Percentiles rank a stretch among this genome's conserved stretches.
These are phyloP conservation scores for Lactarius vividus DNA, from an alignment of 768 basidiomycete genomes.

Conservation along the genomic window DNA sequence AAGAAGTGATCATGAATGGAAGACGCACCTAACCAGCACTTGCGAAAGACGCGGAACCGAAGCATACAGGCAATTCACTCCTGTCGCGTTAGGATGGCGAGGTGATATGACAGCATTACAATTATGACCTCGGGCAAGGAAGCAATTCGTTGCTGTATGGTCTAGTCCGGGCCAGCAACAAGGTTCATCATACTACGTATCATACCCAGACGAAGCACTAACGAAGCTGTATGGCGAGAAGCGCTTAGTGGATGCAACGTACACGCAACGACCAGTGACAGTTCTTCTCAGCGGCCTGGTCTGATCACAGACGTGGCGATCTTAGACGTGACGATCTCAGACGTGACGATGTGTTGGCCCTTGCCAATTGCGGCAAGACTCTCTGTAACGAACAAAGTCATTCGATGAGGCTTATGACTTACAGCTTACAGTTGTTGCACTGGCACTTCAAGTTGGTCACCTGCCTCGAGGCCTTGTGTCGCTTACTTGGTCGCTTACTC, in stretches of 20 bases:
- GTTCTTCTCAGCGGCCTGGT: no score
- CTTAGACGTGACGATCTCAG: no score
- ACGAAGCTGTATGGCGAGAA: neutral
- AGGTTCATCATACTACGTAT: neutral
- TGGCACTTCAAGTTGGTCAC: neutral
- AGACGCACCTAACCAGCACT: conserved; percentile 26
- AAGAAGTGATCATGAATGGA: neutral
- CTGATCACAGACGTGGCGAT: no score
- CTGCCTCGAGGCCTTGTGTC: conserved; percentile 2
- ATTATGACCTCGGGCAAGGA: neutral
- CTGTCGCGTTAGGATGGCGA: neutral
- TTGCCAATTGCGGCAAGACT: no score
- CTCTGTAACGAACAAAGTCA: neutral
- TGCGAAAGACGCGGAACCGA: conserved; percentile 27
- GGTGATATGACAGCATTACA: neutral
- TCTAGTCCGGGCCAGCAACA: neutral
- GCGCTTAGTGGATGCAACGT: neutral
- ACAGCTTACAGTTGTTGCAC: neutral
- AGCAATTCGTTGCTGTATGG: neutral
- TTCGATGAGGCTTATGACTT: neutral
- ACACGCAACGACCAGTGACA: neutral
- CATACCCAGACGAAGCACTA: no score
- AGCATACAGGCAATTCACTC: conserved; percentile 3
- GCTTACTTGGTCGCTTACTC: neutral
- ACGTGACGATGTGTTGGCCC: no score